phyloP scores from a whole-genome alignment of 306 rosid species.

The Sindora glabra region DNA sequence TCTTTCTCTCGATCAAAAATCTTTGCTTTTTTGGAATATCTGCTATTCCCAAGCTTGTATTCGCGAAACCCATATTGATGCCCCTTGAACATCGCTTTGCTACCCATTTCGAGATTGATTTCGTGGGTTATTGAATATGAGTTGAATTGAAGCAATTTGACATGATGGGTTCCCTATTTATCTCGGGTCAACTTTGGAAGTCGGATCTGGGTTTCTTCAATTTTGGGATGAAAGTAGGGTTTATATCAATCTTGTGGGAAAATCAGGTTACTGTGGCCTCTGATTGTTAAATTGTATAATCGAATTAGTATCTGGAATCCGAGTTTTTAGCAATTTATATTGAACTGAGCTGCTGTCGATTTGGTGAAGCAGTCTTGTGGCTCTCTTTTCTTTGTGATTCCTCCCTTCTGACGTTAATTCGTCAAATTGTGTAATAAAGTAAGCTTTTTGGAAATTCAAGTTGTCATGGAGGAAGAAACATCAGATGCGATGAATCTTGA shows the following conservation, averaged over 20 bases:
- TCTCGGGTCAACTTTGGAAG: constrained; percentile 17
- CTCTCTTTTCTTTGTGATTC: background rate
- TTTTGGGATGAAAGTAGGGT: constrained; percentile 25
- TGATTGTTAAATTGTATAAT: constrained; percentile 25
- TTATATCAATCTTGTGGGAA: constrained; percentile 7
- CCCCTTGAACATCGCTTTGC: background rate
- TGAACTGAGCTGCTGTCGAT: background rate
- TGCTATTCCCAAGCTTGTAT: background rate
- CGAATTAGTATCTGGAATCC: too few relatives aligned
- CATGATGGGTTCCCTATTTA: background rate
- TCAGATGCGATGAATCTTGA: constrained; percentile 90
- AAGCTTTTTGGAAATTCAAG: constrained; percentile 7
- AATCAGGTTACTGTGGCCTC: constrained; percentile 9
- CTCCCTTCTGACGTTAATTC: background rate
- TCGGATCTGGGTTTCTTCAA: constrained; percentile 26
- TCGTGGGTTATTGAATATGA: background rate
- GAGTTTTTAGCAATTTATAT: background rate
- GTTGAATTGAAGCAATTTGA: constrained; percentile 14
- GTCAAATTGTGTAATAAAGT: constrained; percentile 17
- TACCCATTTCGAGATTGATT: background rate
- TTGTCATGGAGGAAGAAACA: constrained; percentile 73
- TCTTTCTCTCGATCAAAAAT: background rate
- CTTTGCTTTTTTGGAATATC: too few relatives aligned
- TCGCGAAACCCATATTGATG: constrained; percentile 14
- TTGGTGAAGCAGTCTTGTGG: background rate